Percentiles rank a stretch among this genome's conserved stretches.
Conservation (phyloP, 768 basidiomycete species). For the Psilocybe sp. region DNA sequence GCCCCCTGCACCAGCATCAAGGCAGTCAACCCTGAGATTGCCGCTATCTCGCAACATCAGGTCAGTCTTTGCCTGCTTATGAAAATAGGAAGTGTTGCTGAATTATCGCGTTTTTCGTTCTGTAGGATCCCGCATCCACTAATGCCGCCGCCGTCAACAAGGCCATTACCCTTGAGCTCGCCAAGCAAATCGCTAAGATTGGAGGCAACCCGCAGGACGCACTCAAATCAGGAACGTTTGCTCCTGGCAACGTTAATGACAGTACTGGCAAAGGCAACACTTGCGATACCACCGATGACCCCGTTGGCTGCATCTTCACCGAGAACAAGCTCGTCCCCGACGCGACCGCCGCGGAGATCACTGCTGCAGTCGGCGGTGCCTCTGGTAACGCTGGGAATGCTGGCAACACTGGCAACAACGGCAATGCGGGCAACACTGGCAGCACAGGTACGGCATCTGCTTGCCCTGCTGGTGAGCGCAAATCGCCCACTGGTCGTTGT, state of each 20-base stretch:
- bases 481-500: neutral
- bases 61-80: slow-evolving; percentile 13
- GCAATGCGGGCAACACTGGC: slow-evolving; percentile 3
- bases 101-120: neutral
- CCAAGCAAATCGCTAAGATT: slow-evolving; percentile 62
- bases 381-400: neutral
- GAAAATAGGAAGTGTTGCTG: neutral
- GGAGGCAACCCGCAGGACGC: slow-evolving; percentile 60
- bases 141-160: slow-evolving; percentile 62
- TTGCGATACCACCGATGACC: slow-evolving; percentile 51
- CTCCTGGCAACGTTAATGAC: slow-evolving; percentile 52
- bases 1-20: slow-evolving; percentile 50
- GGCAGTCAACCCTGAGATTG: slow-evolving; percentile 64
- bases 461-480: slow-evolving; percentile 12
- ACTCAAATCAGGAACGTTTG: slow-evolving; percentile 60
- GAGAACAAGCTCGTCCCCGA: slow-evolving; percentile 56
- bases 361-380: slow-evolving; percentile 43
- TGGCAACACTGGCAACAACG: neutral
- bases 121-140: slow-evolving; percentile 56
- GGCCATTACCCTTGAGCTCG: slow-evolving; percentile 57
- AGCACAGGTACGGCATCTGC: neutral
- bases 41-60: slow-evolving; percentile 62
- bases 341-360: slow-evolving; percentile 56
- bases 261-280: slow-evolving; percentile 52
- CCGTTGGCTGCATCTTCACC: slow-evolving; percentile 60